Percentiles rank a stretch among this genome's conserved stretches.
These are phyloP conservation scores for Nakaseomyces kungkrabaensis DNA, from an alignment of 1,139 yeast genomes.

Conservation along the genomic window DNA sequence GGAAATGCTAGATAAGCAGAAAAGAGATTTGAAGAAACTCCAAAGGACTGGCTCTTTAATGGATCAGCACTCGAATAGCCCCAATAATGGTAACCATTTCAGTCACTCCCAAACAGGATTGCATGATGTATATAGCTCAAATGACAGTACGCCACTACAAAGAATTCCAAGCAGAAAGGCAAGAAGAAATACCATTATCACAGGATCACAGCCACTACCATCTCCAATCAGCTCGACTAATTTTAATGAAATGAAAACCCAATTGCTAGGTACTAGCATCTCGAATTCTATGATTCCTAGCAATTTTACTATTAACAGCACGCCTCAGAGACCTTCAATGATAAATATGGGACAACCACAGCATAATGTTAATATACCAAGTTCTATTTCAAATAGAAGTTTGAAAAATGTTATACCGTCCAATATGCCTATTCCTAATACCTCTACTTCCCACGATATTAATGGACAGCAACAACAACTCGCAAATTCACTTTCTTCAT, in stretches of 20 bases:
- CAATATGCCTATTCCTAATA: not conserved
- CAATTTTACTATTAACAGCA: not conserved
- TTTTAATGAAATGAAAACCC: constrained; percentile 28
- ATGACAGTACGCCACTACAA: not conserved
- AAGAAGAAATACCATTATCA: constrained; percentile 66
- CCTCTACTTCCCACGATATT: constrained; percentile 1
- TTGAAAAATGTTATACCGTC: not conserved
- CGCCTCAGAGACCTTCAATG: not conserved
- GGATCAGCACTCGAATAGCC: not conserved
- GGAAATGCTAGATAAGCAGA: constrained; percentile 43
- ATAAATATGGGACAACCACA: not conserved
- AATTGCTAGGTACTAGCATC: constrained; percentile 15
- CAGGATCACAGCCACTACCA: constrained; percentile 81
- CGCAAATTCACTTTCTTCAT: constrained; percentile 25
- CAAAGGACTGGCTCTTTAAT: constrained; percentile 27
- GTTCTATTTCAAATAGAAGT: not conserved
- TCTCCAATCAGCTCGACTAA: constrained; percentile 52
- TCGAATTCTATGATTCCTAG: not conserved
- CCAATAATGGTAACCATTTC: not conserved
- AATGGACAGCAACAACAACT: constrained; percentile 6
- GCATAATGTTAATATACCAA: not conserved
- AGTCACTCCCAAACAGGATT: not conserved
- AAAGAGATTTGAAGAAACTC: constrained; percentile 34
- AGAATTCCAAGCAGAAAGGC: constrained; percentile 36
- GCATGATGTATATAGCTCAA: not conserved